phyloP scores from a whole-genome alignment of 73 alveolate genomes.

The Stentor roeselii region DNA sequence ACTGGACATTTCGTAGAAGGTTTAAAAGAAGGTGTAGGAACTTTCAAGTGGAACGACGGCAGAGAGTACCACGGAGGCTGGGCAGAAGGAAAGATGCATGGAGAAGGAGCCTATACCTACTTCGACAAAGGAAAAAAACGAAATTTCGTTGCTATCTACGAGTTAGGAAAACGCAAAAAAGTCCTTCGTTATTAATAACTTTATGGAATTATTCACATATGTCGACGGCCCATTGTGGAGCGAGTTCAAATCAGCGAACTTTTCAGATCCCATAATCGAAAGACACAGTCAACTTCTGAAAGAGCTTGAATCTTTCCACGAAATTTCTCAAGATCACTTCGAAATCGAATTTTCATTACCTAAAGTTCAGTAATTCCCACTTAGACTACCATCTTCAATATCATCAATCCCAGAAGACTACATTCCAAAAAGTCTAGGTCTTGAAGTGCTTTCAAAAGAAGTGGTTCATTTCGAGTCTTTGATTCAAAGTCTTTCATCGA shows the following conservation, averaged over 20 bases:
- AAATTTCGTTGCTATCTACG: background rate
- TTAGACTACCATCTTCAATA: background rate
- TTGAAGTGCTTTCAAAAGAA: background rate
- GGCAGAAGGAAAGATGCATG: conserved; percentile 21
- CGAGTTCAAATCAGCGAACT: background rate
- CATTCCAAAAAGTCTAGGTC: background rate
- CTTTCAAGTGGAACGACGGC: conserved; percentile 34
- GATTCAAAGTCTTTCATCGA: background rate
- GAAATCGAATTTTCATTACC: background rate
- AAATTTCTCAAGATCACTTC: background rate
- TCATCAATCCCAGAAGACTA: background rate
- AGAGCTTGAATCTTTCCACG: background rate
- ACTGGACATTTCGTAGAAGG: conserved; percentile 31
- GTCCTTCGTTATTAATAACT: background rate
- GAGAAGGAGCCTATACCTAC: conserved; percentile 9
- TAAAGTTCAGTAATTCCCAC: background rate
- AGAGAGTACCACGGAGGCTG: conserved; percentile 42
- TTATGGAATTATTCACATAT: background rate
- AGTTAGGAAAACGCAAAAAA: background rate
- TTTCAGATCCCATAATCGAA: background rate
- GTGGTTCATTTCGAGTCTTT: background rate
- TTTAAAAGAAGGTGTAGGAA: conserved; percentile 38
- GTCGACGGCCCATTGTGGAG: background rate
- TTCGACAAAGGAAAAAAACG: background rate
- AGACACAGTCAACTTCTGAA: background rate